Evolutionary conservation across 805 yeast species (phyloP), one percentile per base, ranked within the genome.

Genomic region (Clavispora santaluciae): DNA sequence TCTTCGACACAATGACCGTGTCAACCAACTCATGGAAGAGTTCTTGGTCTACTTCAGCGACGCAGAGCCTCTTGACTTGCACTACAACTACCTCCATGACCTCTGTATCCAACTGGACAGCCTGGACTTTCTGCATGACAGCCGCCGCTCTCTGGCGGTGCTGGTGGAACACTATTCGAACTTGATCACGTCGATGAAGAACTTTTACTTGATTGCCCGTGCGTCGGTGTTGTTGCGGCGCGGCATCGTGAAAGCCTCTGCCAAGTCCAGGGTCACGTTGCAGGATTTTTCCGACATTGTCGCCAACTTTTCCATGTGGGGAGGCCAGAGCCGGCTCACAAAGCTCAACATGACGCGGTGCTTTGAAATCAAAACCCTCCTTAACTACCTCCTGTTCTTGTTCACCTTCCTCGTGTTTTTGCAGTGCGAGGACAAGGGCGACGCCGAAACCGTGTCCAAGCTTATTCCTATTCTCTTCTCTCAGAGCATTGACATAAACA

Each of bases 391-490:
- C 15, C 53, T 54, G 33, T 50, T 59, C 24, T 65, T 51, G 36
- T 39, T 66, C 43, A 41, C 57, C 11, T 60, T 57, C 31, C 43
- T 65, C 5, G 48, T 61, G n/a, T 49, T 66, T 28, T 46, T 68
- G 13, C 72, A 69, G 45, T 54, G 53, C 12, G 74, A 69, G 46
- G 67, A 61, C n/a, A 21, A 33, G n/a, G 45, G 44, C 18, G 54
- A 56, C 13, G 41, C 31, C 7, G 46, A 39, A 6, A 25, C 46
- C 18, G 38, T 50, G 11, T 30, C 41, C 12, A 24, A 41, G 22
- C 41, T 49, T 5, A 24, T 54, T 10, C 61, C 61, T 2, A 35
- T 28, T 6, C 43, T 57, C 8, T 50, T 56, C 21, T 31, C 50
- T 4, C 49, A 47, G 28, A 45, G 49, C 23, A 22, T 40, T 17